Evolutionary conservation across 768 basidiomycete genomes (phyloP).

Genomic region (Suillus brevipes): DNA sequence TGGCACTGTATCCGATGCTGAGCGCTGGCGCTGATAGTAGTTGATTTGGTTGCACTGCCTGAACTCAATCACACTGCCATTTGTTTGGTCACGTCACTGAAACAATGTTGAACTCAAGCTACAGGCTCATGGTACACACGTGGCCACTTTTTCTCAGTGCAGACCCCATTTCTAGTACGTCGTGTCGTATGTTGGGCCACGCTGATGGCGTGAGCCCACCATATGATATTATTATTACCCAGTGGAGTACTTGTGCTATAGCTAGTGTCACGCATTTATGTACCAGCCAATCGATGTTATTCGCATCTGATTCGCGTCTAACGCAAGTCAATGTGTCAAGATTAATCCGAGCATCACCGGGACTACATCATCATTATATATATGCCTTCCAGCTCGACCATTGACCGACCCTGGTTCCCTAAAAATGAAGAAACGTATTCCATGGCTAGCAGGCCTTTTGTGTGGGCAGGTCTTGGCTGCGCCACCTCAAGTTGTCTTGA

Average conservation of each 20-base stretch:
- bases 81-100: no score
- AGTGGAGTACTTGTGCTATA: no score
- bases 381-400: not conserved
- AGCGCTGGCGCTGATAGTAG: no score
- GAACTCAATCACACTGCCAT: not conserved
- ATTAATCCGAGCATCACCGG: not conserved
- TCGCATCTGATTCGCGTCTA: not conserved
- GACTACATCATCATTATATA: no score
- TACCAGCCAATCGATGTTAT: not conserved
- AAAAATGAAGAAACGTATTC: constrained; percentile 5
- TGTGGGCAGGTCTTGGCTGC: constrained; percentile 24
- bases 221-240: not conserved
- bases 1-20: no score
- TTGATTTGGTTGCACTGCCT: no score
- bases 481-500: constrained; percentile 44
- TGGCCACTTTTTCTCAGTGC: not conserved
- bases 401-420: not conserved
- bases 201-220: not conserved
- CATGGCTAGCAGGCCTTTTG: constrained; percentile 12
- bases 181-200: not conserved
- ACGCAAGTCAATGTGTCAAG: not conserved
- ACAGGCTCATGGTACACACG: not conserved
- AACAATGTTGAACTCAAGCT: no score
- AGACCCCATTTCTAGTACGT: not conserved
- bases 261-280: no score